Percentiles rank a stretch among this genome's conserved stretches.
phyloP scores from a whole-genome alignment of 176 grass and related monocot species.

The Oryza australiensis region DNA sequence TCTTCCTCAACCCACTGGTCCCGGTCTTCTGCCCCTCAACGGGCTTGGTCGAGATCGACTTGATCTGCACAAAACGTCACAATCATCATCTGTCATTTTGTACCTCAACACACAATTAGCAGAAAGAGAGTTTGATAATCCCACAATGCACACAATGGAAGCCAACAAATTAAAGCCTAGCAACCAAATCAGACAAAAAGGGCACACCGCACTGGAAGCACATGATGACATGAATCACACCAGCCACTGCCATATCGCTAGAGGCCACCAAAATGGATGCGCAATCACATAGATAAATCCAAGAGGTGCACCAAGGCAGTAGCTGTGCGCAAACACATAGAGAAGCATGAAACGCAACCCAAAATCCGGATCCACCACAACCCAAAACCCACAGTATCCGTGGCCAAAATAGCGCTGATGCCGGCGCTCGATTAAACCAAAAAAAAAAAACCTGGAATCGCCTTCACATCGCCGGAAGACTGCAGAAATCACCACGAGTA shows the following conservation, averaged over 20 bases:
- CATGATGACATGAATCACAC: slow-evolving; percentile 5
- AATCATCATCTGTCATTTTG: slow-evolving; percentile 5
- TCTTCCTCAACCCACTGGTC: slow-evolving; percentile 89
- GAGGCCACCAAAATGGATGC: background rate
- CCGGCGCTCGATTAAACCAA: too few relatives aligned
- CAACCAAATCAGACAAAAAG: background rate
- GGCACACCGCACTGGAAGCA: background rate
- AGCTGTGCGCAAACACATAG: background rate
- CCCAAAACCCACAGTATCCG: background rate
- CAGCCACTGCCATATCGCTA: background rate
- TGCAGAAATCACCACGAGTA: background rate
- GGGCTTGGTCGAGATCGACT: slow-evolving; percentile 65
- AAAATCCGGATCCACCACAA: background rate
- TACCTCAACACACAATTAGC: background rate
- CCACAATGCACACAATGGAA: background rate
- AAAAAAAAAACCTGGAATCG: background rate
- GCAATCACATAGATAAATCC: background rate
- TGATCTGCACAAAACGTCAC: slow-evolving; percentile 49
- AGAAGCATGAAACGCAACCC: background rate
- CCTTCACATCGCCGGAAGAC: background rate
- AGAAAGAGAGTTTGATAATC: background rate
- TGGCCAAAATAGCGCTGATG: background rate
- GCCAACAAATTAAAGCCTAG: background rate
- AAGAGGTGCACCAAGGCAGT: background rate
- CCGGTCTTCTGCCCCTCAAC: slow-evolving; percentile 88